Evolutionary conservation across 352 stramenopile species (phyloP), one percentile per base, ranked within the genome.

Genomic region (Peronospora farinosa): DNA sequence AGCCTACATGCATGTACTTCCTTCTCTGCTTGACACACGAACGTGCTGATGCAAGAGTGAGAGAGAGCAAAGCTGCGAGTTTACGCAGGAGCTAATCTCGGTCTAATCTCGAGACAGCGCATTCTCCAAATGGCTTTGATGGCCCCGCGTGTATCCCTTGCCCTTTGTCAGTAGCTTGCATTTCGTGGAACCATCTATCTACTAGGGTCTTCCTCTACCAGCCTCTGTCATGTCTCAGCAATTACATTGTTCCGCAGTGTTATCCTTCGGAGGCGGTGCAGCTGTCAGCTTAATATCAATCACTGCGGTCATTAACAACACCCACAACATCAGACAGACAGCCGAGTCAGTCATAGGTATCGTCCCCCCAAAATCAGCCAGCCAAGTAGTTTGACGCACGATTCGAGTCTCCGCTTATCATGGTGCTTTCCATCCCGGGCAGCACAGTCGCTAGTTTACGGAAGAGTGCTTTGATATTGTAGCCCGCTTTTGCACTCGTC

Each of bases 391-490:
- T 9, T 21, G 2, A 83, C 77, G 62, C 67, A 93, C 83, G 57
- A 61, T 93, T 93, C 8, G 83, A 88, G 53, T 93, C 86, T 61
- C 81, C 81, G 40, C 78, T 91, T 61, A 86, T 95, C 37, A 77
- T 77, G 21, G 78, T 92, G 66, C 96, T 95, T 41, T 95, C 85
- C 78, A 96, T 97, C 59, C 96, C 96, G 0, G 96, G 96, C 62
- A 99, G 78, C 54, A 96, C 92, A 8, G 93, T 98, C 12, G 97
- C 96, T 32, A 99, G 78, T 72, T 99, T 98, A 53, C 96, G 86
- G 78, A 99, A 99, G 21, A 99, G 84, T 51, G 89, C 88, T 75
- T 99, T 99, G 62, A 99, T 98, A 76, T 98, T 98, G 78, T 87
- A 95, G 8, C 88, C 95, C 15, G 90, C 95, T 80, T 99, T 99